phyloP scores from a whole-genome alignment of 441 rosid genomes.

The Erysimum pusillum region DNA sequence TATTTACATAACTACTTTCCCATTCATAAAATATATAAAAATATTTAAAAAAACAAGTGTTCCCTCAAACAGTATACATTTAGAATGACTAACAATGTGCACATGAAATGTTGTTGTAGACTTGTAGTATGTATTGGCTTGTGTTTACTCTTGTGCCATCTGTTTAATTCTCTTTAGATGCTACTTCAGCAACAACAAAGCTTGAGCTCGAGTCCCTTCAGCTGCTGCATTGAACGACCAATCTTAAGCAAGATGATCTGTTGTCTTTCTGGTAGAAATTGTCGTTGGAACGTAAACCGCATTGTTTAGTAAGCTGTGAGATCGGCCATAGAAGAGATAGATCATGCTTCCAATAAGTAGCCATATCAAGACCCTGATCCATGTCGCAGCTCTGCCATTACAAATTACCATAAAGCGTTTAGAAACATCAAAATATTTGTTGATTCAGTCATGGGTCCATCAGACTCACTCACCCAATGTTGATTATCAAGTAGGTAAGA shows the following conservation, averaged over 20 bases:
- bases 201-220: conserved; percentile 32
- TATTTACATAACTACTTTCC: too few species aligned
- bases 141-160: conserved; percentile 10
- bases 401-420: conserved; percentile 21
- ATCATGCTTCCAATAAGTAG: conserved; percentile 62
- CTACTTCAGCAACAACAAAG: conserved; percentile 38
- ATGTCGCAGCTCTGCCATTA: conserved; percentile 64
- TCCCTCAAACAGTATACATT: too few species aligned
- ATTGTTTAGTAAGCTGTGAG: conserved; percentile 62
- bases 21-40: too few species aligned
- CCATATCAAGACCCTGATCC: conserved; percentile 80
- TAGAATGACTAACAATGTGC: too few species aligned
- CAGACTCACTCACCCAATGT: conserved; percentile 67
- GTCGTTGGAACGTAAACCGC: conserved; percentile 55
- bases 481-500: conserved; percentile 60
- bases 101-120: conserved; percentile 30
- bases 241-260: conserved; percentile 48
- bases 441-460: neutral
- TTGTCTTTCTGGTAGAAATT: conserved; percentile 55
- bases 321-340: conserved; percentile 66
- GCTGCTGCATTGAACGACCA: conserved; percentile 23
- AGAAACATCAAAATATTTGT: conserved; percentile 18
- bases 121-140: conserved; percentile 27
- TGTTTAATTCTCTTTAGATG: conserved; percentile 15
- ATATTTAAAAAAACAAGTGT: too few species aligned